These are phyloP conservation scores for Bolboschoenoplectus hybrid DNA, from an alignment of 202 grass and related monocot genomes.

Conservation along the genomic window DNA sequence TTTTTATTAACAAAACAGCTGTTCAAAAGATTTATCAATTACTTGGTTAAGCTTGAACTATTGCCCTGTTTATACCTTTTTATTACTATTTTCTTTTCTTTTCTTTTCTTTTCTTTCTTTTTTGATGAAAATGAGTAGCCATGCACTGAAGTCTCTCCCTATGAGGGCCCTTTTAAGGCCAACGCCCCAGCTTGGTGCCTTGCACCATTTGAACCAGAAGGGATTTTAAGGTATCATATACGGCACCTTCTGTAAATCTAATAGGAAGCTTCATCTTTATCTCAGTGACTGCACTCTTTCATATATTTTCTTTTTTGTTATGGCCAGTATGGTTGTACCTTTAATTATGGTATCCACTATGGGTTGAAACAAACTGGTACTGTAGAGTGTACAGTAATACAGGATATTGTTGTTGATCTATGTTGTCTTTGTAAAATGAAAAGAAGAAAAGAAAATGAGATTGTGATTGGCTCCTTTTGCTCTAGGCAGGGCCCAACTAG, in stretches of 20 bases:
- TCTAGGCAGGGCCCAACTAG: not conserved
- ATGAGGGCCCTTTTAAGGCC: slow-evolving; percentile 63
- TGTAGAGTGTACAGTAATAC: not conserved
- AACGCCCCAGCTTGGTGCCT: slow-evolving; percentile 82
- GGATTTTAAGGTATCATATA: slow-evolving; percentile 65
- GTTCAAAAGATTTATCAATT: not conserved
- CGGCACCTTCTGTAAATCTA: slow-evolving; percentile 18
- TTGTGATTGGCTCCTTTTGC: not conserved
- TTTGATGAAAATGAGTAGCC: slow-evolving; percentile 48
- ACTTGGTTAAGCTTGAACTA: not conserved
- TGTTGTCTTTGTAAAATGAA: not conserved
- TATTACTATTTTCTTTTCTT: not conserved
- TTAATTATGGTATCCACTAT: not conserved
- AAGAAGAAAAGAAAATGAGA: not conserved
- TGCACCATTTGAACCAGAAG: slow-evolving; percentile 94
- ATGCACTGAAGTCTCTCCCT: slow-evolving; percentile 75
- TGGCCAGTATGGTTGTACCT: not conserved
- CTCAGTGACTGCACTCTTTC: not conserved
- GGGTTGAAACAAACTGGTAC: not conserved
- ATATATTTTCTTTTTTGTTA: not conserved
- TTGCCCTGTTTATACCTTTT: not conserved
- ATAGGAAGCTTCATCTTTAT: not conserved
- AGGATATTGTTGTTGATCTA: not conserved
- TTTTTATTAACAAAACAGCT: not conserved
- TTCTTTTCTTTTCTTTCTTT: not conserved